phyloP scores from a whole-genome alignment of 345 rosid genomes.

The Microcos paniculata region DNA sequence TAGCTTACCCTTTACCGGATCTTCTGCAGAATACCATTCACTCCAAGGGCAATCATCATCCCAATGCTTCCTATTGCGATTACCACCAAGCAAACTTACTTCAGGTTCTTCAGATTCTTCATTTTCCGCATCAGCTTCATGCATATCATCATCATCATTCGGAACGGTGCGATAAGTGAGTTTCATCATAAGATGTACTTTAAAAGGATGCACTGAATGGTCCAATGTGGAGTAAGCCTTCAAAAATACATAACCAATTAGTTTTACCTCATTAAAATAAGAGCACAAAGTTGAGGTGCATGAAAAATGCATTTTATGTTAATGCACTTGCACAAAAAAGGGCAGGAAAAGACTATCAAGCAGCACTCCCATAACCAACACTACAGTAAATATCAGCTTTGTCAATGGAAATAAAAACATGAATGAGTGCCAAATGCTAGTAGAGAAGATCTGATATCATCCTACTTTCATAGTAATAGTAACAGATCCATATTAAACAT shows the following conservation, averaged over 20 bases:
- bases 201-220: constrained; percentile 59
- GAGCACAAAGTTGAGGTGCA: neutral
- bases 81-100: constrained; percentile 43
- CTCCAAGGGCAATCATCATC: constrained; percentile 99
- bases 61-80: constrained; percentile 62
- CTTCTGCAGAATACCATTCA: constrained; percentile 98
- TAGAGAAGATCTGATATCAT: neutral
- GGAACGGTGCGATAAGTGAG: constrained; percentile 78
- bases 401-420: neutral
- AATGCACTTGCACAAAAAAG: neutral
- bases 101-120: constrained; percentile 50
- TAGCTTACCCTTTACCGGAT: constrained; percentile 73
- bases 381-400: neutral
- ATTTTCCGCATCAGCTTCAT: constrained; percentile 48
- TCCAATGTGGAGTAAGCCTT: constrained; percentile 84
- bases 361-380: neutral
- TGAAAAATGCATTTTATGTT: neutral
- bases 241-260: constrained; percentile 28
- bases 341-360: neutral
- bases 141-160: constrained; percentile 49
- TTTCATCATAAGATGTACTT: constrained; percentile 82
- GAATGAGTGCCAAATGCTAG: neutral
- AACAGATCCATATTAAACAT: neutral
- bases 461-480: neutral
- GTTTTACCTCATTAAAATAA: neutral